Conservation (phyloP, 208 protist species). For the Leishmania gerbilli region DNA sequence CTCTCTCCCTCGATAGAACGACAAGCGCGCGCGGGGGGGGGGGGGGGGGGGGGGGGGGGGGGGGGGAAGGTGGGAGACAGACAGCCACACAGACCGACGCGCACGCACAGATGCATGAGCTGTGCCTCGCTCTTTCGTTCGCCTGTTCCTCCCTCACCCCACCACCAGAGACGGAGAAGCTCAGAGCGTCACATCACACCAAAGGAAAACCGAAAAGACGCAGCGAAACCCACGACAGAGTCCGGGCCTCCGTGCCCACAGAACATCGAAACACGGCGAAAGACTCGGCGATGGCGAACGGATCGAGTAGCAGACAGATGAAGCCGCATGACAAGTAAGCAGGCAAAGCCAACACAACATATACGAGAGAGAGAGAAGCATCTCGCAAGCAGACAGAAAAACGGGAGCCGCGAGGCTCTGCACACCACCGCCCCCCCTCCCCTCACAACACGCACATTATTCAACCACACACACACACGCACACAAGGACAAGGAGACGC, state of each 20-base stretch:
- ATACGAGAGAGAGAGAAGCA: background rate
- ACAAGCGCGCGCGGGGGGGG: too few species aligned
- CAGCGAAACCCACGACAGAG: too few species aligned
- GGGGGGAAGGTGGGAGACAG: background rate
- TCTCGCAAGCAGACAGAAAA: background rate
- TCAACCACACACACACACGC: background rate
- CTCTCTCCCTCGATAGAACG: too few species aligned
- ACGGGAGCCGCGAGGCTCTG: background rate
- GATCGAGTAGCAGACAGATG: background rate
- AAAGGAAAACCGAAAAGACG: too few species aligned
- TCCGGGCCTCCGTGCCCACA: background rate
- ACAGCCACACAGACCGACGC: background rate
- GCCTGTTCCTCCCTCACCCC: too few species aligned
- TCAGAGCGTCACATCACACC: too few species aligned
- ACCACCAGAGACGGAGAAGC: too few species aligned
- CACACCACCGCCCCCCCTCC: background rate
- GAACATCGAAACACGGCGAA: background rate
- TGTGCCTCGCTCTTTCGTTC: too few species aligned
- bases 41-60: background rate
- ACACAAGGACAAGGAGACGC: background rate
- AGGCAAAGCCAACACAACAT: background rate
- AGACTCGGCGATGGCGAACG: background rate
- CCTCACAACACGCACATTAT: background rate
- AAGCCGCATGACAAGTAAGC: background rate
- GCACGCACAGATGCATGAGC: too few species aligned